A percentile compares a stretch with the other conserved stretches of the same genome.
Evolutionary conservation across 495 filamentous ascomycete species (phyloP).

Genomic region (Penicillium roqueforti): DNA sequence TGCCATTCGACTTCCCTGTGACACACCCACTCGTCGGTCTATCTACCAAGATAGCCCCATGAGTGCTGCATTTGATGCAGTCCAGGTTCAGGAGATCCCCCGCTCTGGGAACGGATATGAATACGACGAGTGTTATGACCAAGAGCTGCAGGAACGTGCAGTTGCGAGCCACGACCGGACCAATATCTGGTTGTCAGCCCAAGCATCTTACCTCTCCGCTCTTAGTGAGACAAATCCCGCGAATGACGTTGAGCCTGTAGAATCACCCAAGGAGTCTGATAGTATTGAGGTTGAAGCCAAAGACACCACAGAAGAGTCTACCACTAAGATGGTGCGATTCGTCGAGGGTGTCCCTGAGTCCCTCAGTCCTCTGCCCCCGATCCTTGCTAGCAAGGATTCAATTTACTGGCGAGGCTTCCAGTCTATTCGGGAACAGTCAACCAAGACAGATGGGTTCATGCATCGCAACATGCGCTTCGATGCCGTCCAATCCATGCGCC

Average conservation of each 20-base stretch:
- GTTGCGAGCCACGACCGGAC: conserved; percentile 73
- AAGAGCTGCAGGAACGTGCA: conserved; percentile 59
- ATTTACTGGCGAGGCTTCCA: conserved; percentile 93
- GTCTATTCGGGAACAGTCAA: conserved; percentile 55
- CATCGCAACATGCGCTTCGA: conserved; percentile 83
- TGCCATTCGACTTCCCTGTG: conserved; percentile 43
- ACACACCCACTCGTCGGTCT: conserved; percentile 19
- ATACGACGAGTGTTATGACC: conserved; percentile 66
- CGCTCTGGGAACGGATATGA: conserved; percentile 47
- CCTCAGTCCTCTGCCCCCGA: conserved; percentile 29
- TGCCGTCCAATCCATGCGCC: conserved; percentile 76
- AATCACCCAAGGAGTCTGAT: conserved; percentile 20
- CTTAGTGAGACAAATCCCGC: conserved; percentile 61
- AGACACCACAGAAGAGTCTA: conserved; percentile 21
- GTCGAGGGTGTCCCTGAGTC: conserved; percentile 48
- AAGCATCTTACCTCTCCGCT: conserved; percentile 70
- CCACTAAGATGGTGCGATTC: conserved; percentile 77
- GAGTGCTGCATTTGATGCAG: conserved; percentile 29
- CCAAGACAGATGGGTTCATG: conserved; percentile 68
- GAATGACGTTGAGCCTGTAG: conserved; percentile 41
- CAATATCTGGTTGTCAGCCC: conserved; percentile 73
- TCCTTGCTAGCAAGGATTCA: conserved; percentile 57
- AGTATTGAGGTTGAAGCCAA: conserved; percentile 15
- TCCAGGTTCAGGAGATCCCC: conserved; percentile 36
- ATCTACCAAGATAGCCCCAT: conserved; percentile 30